Evolutionary conservation across 1,284 basidiomycete species (phyloP).

Genomic region (Ustilago loliicola): DNA sequence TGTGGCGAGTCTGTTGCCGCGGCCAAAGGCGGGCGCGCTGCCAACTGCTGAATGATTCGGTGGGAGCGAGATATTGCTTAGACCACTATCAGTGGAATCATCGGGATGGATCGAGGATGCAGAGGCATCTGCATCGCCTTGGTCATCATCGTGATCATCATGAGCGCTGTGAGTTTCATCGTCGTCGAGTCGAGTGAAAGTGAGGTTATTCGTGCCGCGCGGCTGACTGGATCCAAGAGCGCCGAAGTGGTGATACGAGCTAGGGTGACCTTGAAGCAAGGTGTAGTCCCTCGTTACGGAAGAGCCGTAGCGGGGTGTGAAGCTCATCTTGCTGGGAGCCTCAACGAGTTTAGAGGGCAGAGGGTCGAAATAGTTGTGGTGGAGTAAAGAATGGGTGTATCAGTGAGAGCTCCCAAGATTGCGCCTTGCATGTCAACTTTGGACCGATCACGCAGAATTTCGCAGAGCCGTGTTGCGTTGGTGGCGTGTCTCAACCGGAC

Average conservation of each 20-base stretch:
- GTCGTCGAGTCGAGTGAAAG: slow-evolving; percentile 4
- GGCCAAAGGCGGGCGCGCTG: slow-evolving; percentile 34
- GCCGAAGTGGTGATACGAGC: slow-evolving; percentile 51
- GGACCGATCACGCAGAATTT: background rate
- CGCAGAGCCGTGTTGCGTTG: background rate
- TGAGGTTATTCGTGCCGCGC: slow-evolving; percentile 8
- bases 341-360: background rate
- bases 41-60: slow-evolving; percentile 22
- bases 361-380: background rate
- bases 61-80: slow-evolving; percentile 50
- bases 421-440: background rate
- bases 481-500: background rate
- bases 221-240: slow-evolving; percentile 19
- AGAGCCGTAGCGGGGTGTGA: slow-evolving; percentile 53
- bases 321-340: slow-evolving; percentile 33
- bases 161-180: slow-evolving; percentile 11
- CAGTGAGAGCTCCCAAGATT: background rate
- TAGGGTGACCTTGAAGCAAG: slow-evolving; percentile 47
- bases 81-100: slow-evolving; percentile 29
- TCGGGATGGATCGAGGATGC: slow-evolving; percentile 32
- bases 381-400: background rate
- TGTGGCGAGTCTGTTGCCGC: slow-evolving; percentile 28
- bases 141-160: slow-evolving; percentile 23
- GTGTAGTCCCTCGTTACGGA: slow-evolving; percentile 54
- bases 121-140: slow-evolving; percentile 18